phyloP scores from a whole-genome alignment of 2,329 filamentous ascomycete genomes.

The Apiospora aurea region DNA sequence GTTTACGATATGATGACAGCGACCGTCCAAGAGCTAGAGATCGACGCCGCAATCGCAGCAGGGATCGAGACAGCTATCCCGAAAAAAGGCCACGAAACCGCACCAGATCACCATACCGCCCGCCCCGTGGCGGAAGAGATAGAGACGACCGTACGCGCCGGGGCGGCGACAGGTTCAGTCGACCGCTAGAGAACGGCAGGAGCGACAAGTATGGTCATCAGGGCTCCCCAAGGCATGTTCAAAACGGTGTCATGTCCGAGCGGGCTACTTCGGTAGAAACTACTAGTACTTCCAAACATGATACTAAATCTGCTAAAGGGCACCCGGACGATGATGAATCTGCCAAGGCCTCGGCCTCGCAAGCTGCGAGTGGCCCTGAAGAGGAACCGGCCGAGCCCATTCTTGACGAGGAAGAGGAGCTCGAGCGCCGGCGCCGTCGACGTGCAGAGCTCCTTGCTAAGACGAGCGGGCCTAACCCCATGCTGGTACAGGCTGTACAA shows the following conservation, averaged over 20 bases:
- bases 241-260: conserved; percentile 68
- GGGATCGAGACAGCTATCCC: conserved; percentile 56
- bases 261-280: conserved; percentile 65
- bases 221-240: conserved; percentile 53
- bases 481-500: conserved; percentile 78
- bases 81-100: conserved; percentile 63
- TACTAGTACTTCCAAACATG: conserved; percentile 64
- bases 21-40: conserved; percentile 49
- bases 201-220: conserved; percentile 51
- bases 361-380: conserved; percentile 49
- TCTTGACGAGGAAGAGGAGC: conserved; percentile 82
- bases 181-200: conserved; percentile 38
- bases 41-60: conserved; percentile 48
- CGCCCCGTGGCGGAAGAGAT: conserved; percentile 38
- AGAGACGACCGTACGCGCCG: conserved; percentile 35
- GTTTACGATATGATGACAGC: conserved; percentile 57
- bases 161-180: conserved; percentile 35
- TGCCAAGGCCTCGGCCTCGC: conserved; percentile 36
- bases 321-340: conserved; percentile 53
- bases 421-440: conserved; percentile 83
- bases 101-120: conserved; percentile 40
- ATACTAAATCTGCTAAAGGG: conserved; percentile 74
- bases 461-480: conserved; percentile 75
- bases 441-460: conserved; percentile 87
- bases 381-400: conserved; percentile 60